Evolutionary conservation across 2,329 filamentous ascomycete genomes (phyloP), one percentile per base, ranked within the genome.

Genomic region (Nemania diffusa): DNA sequence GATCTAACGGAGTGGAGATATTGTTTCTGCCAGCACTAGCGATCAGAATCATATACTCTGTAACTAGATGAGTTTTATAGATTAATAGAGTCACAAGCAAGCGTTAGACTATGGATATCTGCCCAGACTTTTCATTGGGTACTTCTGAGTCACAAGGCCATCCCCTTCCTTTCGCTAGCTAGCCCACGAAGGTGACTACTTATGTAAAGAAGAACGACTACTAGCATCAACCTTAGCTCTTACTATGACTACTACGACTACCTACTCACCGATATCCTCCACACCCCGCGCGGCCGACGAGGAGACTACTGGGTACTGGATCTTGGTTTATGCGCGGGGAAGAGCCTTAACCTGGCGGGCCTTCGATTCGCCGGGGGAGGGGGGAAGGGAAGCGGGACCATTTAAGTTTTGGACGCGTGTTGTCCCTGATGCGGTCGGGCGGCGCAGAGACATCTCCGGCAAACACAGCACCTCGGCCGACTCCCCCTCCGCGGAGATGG

Each of bases 401-500:
- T 52, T 51, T 27, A 22, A 46, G 44, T 60, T 51, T 27, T 44
- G 26, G 37, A 11, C 22, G 11, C 50, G 7, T 22, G 27, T n/a
- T 8, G 34, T 37, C 24, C 13, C 27, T 46, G 44, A 44, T 40
- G 27, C 37, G 17, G 37, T 24, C 29, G 37, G 56, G 24, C 27
- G 32, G 34, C 11, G 32, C 44, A 48, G 8, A 48, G 24, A 26
- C 26, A 55, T 52, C 37, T 53, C 57, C 46, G 62, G 57, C 26
- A 22, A 17, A 44, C 48, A 32, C 46, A 60, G 57, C 37, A n/a
- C 32, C 40, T 51, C 8, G 13, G 11, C 34, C 40, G 40, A 15
- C 2, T 26, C n/a, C n/a, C 11, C 29, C 53, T 68, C 62, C 62
- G 62, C 62, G 62, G 62, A 65, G 57, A 65, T 58, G 57, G 62